phyloP scores from a whole-genome alignment of 148 eudicot genomes.

The Camellia sinensis region DNA sequence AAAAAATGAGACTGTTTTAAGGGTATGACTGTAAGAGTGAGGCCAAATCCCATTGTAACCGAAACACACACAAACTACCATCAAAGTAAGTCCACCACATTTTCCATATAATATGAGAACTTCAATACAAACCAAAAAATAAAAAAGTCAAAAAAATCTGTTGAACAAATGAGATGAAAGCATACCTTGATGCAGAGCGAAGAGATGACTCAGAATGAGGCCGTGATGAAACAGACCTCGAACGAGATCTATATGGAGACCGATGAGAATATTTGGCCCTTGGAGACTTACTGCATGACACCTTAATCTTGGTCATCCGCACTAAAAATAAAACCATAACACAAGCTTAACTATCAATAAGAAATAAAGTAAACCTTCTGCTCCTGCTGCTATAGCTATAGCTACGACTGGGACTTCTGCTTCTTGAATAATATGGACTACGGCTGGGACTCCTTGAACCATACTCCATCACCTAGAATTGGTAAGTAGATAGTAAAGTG shows the following conservation, averaged over 20 bases:
- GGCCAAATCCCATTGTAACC: neutral
- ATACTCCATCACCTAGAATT: conserved; percentile 55
- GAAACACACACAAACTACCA: neutral
- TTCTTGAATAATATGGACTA: conserved; percentile 56
- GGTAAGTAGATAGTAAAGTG: neutral
- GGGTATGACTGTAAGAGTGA: neutral
- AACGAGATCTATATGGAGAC: conserved; percentile 56
- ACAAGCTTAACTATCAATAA: neutral
- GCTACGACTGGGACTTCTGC: conserved; percentile 59
- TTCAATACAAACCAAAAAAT: neutral
- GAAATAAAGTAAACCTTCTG: conserved; percentile 34
- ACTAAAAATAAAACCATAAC: neutral
- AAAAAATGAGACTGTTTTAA: neutral
- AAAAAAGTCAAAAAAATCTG: neutral
- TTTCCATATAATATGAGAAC: neutral
- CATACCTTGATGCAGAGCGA: conserved; percentile 54
- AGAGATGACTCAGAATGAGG: conserved; percentile 41
- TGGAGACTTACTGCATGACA: conserved; percentile 57
- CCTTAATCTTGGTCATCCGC: conserved; percentile 2
- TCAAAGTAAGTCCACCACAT: neutral
- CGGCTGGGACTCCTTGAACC: conserved; percentile 60
- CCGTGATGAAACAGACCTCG: conserved; percentile 38
- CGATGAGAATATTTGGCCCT: conserved; percentile 42
- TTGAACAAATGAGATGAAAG: neutral
- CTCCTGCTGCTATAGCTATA: conserved; percentile 61